These are phyloP conservation scores for Jaapia argillacea DNA, from an alignment of 768 basidiomycete species.

Conservation along the genomic window DNA sequence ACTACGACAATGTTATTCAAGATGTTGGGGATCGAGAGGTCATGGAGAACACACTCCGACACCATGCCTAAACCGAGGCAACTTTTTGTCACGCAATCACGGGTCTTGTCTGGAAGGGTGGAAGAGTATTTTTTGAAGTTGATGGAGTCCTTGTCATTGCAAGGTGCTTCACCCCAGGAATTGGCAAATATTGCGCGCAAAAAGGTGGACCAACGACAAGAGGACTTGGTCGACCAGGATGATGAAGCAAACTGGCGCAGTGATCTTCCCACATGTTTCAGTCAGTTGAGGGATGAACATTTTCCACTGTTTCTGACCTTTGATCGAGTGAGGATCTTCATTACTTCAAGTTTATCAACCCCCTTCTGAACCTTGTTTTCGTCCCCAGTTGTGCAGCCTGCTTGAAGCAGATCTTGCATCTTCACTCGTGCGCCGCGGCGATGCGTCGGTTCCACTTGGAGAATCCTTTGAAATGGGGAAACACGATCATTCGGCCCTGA, in stretches of 20 bases:
- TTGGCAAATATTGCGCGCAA: too few relatives aligned
- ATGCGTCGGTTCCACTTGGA: too few relatives aligned
- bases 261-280: constrained; percentile 42
- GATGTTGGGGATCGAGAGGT: constrained; percentile 58
- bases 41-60: constrained; percentile 30
- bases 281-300: constrained; percentile 44
- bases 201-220: too few relatives aligned
- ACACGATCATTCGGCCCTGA: too few relatives aligned
- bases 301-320: constrained; percentile 68
- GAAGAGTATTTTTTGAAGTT: constrained; percentile 53
- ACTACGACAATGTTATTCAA: constrained; percentile 73
- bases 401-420: constrained; percentile 34
- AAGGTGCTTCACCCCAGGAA: too few relatives aligned
- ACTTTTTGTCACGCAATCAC: constrained; percentile 65
- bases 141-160: constrained; percentile 32
- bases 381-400: constrained; percentile 33
- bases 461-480: too few relatives aligned
- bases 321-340: constrained; percentile 33
- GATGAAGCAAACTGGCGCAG: constrained; percentile 29
- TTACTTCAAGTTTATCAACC: background rate
- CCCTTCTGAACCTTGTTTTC: too few relatives aligned
- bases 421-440: too few relatives aligned
- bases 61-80: constrained; percentile 41
- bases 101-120: constrained; percentile 58
- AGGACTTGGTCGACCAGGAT: constrained; percentile 28